phyloP scores from a whole-genome alignment of 2,329 filamentous ascomycete genomes.

The Akanthomyces dipterigenus region DNA sequence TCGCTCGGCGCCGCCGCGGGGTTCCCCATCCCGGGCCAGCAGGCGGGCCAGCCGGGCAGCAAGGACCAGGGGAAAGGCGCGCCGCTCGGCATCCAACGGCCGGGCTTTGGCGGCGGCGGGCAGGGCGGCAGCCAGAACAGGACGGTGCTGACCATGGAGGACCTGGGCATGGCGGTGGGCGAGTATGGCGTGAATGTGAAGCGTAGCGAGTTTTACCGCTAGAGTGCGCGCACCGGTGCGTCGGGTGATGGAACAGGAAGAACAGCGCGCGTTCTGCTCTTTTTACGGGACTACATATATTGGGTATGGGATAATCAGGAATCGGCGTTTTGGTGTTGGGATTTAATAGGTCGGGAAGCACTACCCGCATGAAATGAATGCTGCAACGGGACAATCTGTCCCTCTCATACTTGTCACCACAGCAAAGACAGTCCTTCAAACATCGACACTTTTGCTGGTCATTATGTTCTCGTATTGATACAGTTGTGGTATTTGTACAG shows the following conservation, averaged over 20 bases:
- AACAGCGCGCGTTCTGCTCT: slow-evolving; percentile 11
- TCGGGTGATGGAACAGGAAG: too few species aligned
- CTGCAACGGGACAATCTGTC: background rate
- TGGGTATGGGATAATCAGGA: slow-evolving; percentile 1
- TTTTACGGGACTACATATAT: slow-evolving; percentile 8
- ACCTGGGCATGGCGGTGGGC: slow-evolving; percentile 93
- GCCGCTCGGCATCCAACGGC: slow-evolving; percentile 65
- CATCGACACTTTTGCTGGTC: background rate
- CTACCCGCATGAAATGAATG: background rate
- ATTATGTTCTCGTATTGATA: slow-evolving; percentile 21
- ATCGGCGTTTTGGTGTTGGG: slow-evolving; percentile 17
- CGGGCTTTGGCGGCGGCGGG: slow-evolving; percentile 80
- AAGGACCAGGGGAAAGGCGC: slow-evolving; percentile 53
- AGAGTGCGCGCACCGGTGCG: slow-evolving; percentile 8
- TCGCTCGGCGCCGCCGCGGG: slow-evolving; percentile 71
- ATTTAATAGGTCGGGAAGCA: background rate
- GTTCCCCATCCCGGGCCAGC: slow-evolving; percentile 58
- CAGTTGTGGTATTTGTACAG: slow-evolving; percentile 24
- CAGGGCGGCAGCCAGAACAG: slow-evolving; percentile 83
- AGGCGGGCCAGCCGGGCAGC: slow-evolving; percentile 46
- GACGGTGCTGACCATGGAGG: slow-evolving; percentile 97
- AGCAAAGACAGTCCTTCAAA: background rate
- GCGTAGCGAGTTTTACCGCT: slow-evolving; percentile 94
- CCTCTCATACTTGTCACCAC: background rate
- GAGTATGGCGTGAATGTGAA: slow-evolving; percentile 98